phyloP scores from a whole-genome alignment of 2,329 filamentous ascomycete species.

The Aspergillus glaucus region DNA sequence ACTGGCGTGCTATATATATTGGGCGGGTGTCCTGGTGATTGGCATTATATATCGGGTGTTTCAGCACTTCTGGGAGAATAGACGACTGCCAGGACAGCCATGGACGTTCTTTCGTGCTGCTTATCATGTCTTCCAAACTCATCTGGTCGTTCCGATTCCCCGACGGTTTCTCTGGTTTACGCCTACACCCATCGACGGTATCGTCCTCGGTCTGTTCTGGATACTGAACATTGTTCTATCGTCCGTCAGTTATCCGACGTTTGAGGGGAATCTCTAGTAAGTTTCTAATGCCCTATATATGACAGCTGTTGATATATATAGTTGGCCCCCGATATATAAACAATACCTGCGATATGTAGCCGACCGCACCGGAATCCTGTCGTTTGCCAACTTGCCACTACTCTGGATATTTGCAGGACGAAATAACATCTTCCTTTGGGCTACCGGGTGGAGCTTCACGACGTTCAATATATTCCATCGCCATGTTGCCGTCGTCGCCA shows the following conservation, averaged over 20 bases:
- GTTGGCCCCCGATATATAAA: constrained; percentile 20
- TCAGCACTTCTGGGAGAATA: constrained; percentile 12
- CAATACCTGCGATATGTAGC: constrained; percentile 53
- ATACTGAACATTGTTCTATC: constrained; percentile 40
- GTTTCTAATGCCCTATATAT: constrained; percentile 6
- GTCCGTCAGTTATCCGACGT: constrained; percentile 40
- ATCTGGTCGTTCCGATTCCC: constrained; percentile 40
- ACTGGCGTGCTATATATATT: constrained; percentile 34
- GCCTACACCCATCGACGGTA: constrained; percentile 43
- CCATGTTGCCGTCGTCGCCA: constrained; percentile 58
- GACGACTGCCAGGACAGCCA: background rate
- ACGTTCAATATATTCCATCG: constrained; percentile 64
- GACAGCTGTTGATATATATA: constrained; percentile 8
- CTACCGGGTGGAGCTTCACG: constrained; percentile 63
- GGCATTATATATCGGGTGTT: constrained; percentile 29
- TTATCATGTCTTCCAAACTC: constrained; percentile 29
- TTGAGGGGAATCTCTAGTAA: constrained; percentile 44
- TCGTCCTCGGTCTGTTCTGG: constrained; percentile 42
- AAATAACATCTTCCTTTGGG: constrained; percentile 61
- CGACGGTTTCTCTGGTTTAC: constrained; percentile 39
- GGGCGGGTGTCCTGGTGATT: constrained; percentile 29
- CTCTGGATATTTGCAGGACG: constrained; percentile 62
- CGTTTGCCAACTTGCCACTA: constrained; percentile 57
- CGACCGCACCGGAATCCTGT: constrained; percentile 59
- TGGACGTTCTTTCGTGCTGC: constrained; percentile 4